Conservation (phyloP, 257 asterid species). For the Prunella vulgaris region DNA sequence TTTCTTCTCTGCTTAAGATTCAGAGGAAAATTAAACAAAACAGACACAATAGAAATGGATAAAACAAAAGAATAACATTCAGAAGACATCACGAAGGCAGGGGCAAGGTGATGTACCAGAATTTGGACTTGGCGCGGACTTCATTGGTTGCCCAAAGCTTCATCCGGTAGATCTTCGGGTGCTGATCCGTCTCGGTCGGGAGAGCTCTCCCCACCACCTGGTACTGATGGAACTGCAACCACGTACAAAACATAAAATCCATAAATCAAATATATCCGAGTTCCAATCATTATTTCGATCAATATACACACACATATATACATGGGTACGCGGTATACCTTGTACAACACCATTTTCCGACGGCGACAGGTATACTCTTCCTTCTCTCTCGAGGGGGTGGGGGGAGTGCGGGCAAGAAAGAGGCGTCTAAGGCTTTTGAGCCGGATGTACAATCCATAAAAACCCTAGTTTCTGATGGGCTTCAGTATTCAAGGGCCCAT, state of each 20-base stretch:
- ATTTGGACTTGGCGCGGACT: constrained; percentile 89
- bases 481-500: neutral
- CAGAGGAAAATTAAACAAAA: neutral
- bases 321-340: constrained; percentile 21
- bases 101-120: constrained; percentile 43
- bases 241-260: neutral
- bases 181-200: constrained; percentile 77
- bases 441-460: neutral
- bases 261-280: neutral
- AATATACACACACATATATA: neutral
- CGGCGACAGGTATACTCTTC: neutral
- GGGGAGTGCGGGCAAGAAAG: neutral
- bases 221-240: constrained; percentile 72
- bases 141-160: constrained; percentile 95
- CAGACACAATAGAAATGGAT: too few relatives aligned
- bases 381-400: neutral
- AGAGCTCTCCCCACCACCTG: constrained; percentile 95
- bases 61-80: neutral
- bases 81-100: neutral
- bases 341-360: constrained; percentile 44
- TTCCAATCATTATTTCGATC: neutral
- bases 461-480: constrained; percentile 32
- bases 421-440: constrained; percentile 17
- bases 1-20: neutral
- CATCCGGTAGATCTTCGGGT: constrained; percentile 88